Evolutionary conservation across 2,329 filamentous ascomycete genomes (phyloP).

Genomic region (Apiospora arundinis): DNA sequence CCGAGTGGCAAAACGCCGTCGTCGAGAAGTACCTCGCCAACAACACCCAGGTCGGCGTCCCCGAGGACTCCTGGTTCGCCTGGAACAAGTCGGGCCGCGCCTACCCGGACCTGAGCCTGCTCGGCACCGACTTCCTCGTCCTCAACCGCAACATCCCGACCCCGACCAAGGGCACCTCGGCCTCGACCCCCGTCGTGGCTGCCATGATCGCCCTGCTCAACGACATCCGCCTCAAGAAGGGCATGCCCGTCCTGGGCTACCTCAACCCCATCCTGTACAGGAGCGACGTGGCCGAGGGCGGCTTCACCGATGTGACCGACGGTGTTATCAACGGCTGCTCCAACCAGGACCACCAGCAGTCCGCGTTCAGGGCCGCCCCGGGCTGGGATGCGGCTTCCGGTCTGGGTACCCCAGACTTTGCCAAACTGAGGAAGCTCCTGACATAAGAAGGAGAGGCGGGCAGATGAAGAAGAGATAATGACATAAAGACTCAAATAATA

Average conservation of each 20-base stretch:
- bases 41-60: neutral
- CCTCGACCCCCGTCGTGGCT: constrained; percentile 61
- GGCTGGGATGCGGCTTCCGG: constrained; percentile 60
- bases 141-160: constrained; percentile 41
- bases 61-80: constrained; percentile 20
- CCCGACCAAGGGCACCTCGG: constrained; percentile 42
- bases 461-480: neutral
- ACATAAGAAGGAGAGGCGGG: neutral
- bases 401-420: constrained; percentile 52
- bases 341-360: constrained; percentile 40
- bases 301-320: constrained; percentile 49
- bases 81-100: constrained; percentile 48
- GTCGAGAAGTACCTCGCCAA: neutral
- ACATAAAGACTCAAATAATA: neutral
- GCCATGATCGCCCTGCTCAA: constrained; percentile 61
- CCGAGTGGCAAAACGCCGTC: constrained; percentile 47
- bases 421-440: constrained; percentile 23
- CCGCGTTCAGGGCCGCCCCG: constrained; percentile 51
- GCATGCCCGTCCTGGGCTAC: constrained; percentile 59
- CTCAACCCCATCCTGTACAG: constrained; percentile 58
- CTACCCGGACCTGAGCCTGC: constrained; percentile 60
- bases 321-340: constrained; percentile 50
- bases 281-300: constrained; percentile 38
- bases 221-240: constrained; percentile 55
- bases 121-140: constrained; percentile 47